A percentile compares a stretch with the other conserved stretches of the same genome.
Evolutionary conservation across 306 rosid species (phyloP).

Genomic region (Glycine tomentella): DNA sequence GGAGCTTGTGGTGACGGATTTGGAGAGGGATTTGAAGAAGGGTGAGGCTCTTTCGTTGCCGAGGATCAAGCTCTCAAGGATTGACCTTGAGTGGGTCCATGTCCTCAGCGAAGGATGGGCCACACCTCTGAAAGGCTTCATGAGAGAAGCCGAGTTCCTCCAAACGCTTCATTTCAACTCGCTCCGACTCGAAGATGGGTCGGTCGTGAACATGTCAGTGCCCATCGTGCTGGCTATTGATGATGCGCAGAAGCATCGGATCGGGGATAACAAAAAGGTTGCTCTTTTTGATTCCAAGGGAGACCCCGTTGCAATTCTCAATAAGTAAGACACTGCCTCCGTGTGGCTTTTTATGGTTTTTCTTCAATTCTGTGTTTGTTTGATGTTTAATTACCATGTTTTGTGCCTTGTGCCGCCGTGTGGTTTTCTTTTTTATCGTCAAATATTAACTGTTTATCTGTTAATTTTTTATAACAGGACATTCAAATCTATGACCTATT

Average conservation of each 20-base stretch:
- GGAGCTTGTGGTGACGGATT: constrained; percentile 75
- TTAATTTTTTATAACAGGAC: too few species aligned
- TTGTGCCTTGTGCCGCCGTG: background rate
- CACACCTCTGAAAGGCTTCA: constrained; percentile 86
- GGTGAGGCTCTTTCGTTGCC: constrained; percentile 75
- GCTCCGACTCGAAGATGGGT: constrained; percentile 80
- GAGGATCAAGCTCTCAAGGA: constrained; percentile 66
- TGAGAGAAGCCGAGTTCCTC: constrained; percentile 99
- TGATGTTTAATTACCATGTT: background rate
- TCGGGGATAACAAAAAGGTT: constrained; percentile 73
- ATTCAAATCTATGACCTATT: too few species aligned
- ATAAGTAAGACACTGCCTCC: constrained; percentile 63
- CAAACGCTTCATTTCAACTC: constrained; percentile 99
- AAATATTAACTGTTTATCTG: too few species aligned
- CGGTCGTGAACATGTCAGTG: constrained; percentile 90
- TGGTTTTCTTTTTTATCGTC: too few species aligned
- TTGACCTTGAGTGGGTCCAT: constrained; percentile 89
- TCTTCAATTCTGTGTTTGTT: background rate
- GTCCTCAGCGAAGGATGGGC: constrained; percentile 99
- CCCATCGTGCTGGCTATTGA: constrained; percentile 92
- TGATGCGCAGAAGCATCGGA: constrained; percentile 74
- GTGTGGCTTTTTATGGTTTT: background rate
- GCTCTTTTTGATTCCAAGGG: constrained; percentile 77
- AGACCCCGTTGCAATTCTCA: constrained; percentile 79
- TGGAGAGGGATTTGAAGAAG: constrained; percentile 59